phyloP scores from a whole-genome alignment of 2,329 filamentous ascomycete species.

The Phialophora chinensis region DNA sequence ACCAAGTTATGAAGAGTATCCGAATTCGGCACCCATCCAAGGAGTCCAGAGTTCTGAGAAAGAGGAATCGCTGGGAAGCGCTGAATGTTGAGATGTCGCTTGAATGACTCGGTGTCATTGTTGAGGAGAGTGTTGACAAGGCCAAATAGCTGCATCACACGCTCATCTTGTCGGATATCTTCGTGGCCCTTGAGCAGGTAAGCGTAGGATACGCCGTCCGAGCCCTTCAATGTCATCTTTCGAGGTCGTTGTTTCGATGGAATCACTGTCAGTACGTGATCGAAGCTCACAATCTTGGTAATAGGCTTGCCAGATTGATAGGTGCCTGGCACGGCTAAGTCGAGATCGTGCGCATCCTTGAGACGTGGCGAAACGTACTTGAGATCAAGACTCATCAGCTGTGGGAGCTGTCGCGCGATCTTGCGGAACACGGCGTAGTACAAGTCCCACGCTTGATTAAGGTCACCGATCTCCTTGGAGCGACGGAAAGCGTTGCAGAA shows the following conservation, averaged over 20 bases:
- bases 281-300: slow-evolving; percentile 86
- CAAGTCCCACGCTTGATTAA: slow-evolving; percentile 98
- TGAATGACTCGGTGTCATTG: slow-evolving; percentile 94
- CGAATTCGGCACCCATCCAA: slow-evolving; percentile 97
- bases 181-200: slow-evolving; percentile 98
- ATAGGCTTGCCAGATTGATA: slow-evolving; percentile 82
- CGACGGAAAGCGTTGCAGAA: slow-evolving; percentile 93
- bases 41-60: slow-evolving; percentile 91
- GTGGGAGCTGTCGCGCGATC: slow-evolving; percentile 89
- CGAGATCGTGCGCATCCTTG: slow-evolving; percentile 81
- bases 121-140: slow-evolving; percentile 93
- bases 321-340: slow-evolving; percentile 93
- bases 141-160: slow-evolving; percentile 99
- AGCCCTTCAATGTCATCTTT: slow-evolving; percentile 85
- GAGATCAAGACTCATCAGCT: slow-evolving; percentile 89
- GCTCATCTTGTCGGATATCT: slow-evolving; percentile 97
- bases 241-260: slow-evolving; percentile 95
- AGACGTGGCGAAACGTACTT: slow-evolving; percentile 97
- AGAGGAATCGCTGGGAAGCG: slow-evolving; percentile 95
- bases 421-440: slow-evolving; percentile 99
- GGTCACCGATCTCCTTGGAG: slow-evolving; percentile 87
- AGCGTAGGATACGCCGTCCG: slow-evolving; percentile 84
- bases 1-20: slow-evolving; percentile 97
- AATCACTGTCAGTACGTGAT: slow-evolving; percentile 87
- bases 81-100: slow-evolving; percentile 95